Evolutionary conservation across 305 asterid species (phyloP).

Genomic region (Fraxinus angustifolia): DNA sequence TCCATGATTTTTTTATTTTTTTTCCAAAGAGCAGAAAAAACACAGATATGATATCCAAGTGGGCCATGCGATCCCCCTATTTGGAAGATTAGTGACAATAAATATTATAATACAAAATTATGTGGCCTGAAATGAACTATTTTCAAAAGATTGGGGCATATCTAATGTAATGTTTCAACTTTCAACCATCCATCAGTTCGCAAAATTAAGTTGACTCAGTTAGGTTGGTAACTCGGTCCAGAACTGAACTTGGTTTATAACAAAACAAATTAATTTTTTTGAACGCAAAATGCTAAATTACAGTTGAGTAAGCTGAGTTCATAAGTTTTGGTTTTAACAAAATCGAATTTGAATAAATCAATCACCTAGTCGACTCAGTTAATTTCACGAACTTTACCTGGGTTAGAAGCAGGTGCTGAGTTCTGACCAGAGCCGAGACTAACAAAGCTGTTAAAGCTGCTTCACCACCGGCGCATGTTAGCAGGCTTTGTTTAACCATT

Average conservation of each 20-base stretch:
- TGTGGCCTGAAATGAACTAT: neutral
- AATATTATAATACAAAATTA: neutral
- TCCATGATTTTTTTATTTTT: neutral
- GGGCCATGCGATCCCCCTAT: neutral
- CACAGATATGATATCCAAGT: neutral
- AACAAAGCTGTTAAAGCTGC: conserved; percentile 29
- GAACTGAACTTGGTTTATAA: neutral
- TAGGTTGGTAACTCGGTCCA: neutral
- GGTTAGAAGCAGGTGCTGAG: conserved; percentile 34
- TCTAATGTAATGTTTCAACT: neutral
- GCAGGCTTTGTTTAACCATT: conserved; percentile 30
- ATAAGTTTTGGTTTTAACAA: neutral
- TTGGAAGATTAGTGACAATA: neutral
- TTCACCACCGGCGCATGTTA: conserved; percentile 47
- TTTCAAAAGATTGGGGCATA: neutral
- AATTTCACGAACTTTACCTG: conserved; percentile 28
- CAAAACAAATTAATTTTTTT: too few relatives aligned
- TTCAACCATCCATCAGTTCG: neutral
- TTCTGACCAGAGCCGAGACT: conserved; percentile 39
- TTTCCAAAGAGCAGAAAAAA: neutral
- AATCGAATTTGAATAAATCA: neutral
- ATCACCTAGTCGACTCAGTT: neutral
- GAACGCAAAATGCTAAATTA: neutral
- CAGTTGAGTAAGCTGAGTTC: neutral
- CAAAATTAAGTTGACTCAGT: neutral